Evolutionary conservation across 352 stramenopile genomes (phyloP).

Genomic region (Phytophthora fragariaefolia): DNA sequence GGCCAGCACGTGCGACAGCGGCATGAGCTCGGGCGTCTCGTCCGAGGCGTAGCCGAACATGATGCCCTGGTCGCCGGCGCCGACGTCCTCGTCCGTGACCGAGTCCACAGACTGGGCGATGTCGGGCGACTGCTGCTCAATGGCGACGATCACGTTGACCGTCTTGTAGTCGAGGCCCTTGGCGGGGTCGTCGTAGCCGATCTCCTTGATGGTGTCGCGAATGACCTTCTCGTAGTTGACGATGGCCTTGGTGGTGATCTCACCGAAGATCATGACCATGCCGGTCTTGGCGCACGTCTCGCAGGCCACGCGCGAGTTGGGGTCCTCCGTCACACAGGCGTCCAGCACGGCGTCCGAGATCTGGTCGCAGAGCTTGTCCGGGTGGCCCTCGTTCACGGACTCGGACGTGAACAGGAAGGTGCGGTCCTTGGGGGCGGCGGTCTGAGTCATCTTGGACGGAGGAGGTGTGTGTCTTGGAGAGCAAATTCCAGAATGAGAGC

Average conservation of each 20-base stretch:
- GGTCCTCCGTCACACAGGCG: conserved; percentile 98
- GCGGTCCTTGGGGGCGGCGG: conserved; percentile 54
- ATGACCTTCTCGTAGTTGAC: conserved; percentile 99
- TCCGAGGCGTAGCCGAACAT: conserved; percentile 97
- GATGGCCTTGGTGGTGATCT: conserved; percentile 99
- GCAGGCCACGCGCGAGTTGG: conserved; percentile 97
- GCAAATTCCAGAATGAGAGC: conserved; percentile 67
- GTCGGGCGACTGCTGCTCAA: conserved; percentile 99
- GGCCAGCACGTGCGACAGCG: conserved; percentile 97
- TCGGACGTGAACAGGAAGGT: conserved; percentile 98
- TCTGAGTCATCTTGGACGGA: conserved; percentile 63
- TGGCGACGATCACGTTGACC: conserved; percentile 99
- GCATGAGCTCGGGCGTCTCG: conserved; percentile 98
- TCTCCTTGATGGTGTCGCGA: conserved; percentile 98
- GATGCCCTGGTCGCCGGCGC: conserved; percentile 97
- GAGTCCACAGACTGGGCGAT: conserved; percentile 99
- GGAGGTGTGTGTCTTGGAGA: conserved; percentile 20
- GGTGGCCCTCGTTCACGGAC: conserved; percentile 99
- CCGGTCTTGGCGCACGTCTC: conserved; percentile 99
- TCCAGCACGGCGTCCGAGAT: conserved; percentile 99
- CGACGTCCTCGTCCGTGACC: conserved; percentile 97
- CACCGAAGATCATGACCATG: conserved; percentile 99
- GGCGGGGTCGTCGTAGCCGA: conserved; percentile 98
- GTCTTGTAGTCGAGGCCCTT: conserved; percentile 99
- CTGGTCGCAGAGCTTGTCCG: conserved; percentile 98